phyloP scores from a whole-genome alignment of 805 yeast genomes.

The Ogataea paraovalis region DNA sequence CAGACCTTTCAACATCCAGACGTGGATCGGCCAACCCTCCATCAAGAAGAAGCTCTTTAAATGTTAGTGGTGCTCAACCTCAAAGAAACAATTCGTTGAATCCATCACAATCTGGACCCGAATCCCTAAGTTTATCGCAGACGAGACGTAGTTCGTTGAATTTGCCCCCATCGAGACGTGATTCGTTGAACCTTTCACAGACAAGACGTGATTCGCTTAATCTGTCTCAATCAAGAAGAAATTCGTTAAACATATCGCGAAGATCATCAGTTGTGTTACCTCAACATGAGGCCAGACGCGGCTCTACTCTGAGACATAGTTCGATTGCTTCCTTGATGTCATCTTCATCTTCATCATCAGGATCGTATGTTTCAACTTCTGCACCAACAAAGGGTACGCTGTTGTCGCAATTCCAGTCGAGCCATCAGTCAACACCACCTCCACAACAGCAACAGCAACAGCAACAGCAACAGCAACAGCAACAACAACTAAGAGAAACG shows the following conservation, averaged over 20 bases:
- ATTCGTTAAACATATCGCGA: slow-evolving; percentile 19
- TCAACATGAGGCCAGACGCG: slow-evolving; percentile 14
- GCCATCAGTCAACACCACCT: background rate
- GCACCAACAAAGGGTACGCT: slow-evolving; percentile 1
- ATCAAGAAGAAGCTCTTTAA: slow-evolving; percentile 17
- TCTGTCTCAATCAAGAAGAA: slow-evolving; percentile 18
- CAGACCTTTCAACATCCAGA: slow-evolving; percentile 22
- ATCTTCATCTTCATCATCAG: slow-evolving; percentile 19
- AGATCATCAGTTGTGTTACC: slow-evolving; percentile 13
- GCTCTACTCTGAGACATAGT: slow-evolving; percentile 17
- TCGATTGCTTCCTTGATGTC: slow-evolving; percentile 17
- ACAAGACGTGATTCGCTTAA: slow-evolving; percentile 8
- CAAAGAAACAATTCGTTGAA: slow-evolving; percentile 17
- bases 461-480: background rate
- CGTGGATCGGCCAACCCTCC: slow-evolving; percentile 29
- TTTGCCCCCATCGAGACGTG: slow-evolving; percentile 4
- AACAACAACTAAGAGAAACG: too few species aligned
- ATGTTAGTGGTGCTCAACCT: background rate
- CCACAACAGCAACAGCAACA: background rate
- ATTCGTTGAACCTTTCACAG: slow-evolving; percentile 5
- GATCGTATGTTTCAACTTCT: slow-evolving; percentile 4
- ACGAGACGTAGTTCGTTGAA: slow-evolving; percentile 6
- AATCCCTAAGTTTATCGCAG: slow-evolving; percentile 8
- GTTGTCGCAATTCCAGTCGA: background rate
- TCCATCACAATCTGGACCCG: slow-evolving; percentile 11